These are phyloP conservation scores for Vitis cinerea DNA, from an alignment of 164 flowering plant species.

Conservation along the genomic window DNA sequence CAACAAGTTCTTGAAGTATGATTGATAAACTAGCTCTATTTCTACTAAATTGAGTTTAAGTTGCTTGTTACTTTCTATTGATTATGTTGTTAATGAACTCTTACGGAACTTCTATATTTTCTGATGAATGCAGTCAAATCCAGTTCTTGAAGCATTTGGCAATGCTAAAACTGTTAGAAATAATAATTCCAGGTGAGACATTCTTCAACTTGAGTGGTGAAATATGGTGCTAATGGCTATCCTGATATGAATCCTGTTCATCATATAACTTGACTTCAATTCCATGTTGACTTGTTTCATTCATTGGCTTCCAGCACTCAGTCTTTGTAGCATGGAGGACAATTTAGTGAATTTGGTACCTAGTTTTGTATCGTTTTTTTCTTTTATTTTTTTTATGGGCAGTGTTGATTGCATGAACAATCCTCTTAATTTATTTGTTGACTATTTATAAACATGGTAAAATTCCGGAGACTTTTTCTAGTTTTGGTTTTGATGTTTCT, in stretches of 20 bases:
- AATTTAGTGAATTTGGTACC: neutral
- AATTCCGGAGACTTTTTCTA: neutral
- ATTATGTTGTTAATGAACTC: neutral
- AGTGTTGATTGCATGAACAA: neutral
- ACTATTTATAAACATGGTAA: neutral
- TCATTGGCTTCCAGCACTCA: neutral
- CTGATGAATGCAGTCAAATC: constrained; percentile 56
- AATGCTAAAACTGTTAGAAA: constrained; percentile 74
- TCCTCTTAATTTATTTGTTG: neutral
- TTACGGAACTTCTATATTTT: neutral
- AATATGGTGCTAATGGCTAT: neutral
- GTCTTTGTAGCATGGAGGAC: neutral
- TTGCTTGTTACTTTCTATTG: constrained; percentile 2
- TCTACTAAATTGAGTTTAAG: neutral
- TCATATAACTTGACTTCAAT: neutral
- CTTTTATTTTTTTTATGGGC: neutral
- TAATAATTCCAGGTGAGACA: constrained; percentile 59
- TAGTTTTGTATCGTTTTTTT: neutral
- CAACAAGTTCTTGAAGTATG: constrained; percentile 75
- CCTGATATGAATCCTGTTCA: neutral
- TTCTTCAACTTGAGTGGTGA: neutral
- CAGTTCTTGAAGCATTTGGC: constrained; percentile 76
- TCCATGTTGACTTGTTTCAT: neutral
- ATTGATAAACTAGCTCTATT: neutral
- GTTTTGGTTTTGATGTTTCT: constrained; percentile 4